Base-by-base conservation (phyloP, 768 basidiomycete species). In the Ephemerocybe angulata region DNA sequence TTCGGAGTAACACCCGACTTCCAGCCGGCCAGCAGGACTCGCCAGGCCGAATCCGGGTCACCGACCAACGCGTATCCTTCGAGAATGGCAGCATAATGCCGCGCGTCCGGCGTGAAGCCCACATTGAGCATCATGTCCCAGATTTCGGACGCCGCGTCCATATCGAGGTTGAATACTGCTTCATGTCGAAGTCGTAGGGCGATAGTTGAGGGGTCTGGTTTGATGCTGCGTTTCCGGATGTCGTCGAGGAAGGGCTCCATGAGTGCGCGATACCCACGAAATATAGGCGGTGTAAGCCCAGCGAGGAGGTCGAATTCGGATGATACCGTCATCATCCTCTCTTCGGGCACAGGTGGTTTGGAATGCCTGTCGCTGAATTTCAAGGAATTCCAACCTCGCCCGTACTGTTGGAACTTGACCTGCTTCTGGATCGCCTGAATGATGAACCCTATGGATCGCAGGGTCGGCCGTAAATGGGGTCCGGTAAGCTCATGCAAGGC, bases 81-180 rank as follows among this genome's bases (percentile, higher is more conserved):
- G 78, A 94, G 85, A 55, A 94, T 71, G 50, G 88, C 84, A 28
- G 76, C 74, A 61, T 84, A 86, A 68, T 94, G 92, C 64, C 88
- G 82, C 53, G 76, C 75, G 62, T 83, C 87, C 10, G 89, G 85
- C 46, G 80, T 81, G 52, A 94, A 75, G 10, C 91, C 91, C 54
- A 82, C 82, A 47, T 76, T 72, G 50, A 89, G 65, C 74, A 93
- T 79, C 19, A 72, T 65, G 21, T 78, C 73, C 59, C 90, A 85
- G 35, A 84, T 67, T 11, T 74, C 72, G 50, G 78, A 69, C 6
- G 87, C 84, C 3, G 76, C 66, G 37, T 74, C 70, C 54, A 80
- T 66, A 60, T 88, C 80, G 38, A 72, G 63, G 53, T 77, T 76
- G 42, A 80, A 65, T 19, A 83, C 72, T 7, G 78, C 82, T 56